These are phyloP conservation scores for Dalbergia cultrata DNA, from an alignment of 306 rosid genomes.

Conservation along the genomic window DNA sequence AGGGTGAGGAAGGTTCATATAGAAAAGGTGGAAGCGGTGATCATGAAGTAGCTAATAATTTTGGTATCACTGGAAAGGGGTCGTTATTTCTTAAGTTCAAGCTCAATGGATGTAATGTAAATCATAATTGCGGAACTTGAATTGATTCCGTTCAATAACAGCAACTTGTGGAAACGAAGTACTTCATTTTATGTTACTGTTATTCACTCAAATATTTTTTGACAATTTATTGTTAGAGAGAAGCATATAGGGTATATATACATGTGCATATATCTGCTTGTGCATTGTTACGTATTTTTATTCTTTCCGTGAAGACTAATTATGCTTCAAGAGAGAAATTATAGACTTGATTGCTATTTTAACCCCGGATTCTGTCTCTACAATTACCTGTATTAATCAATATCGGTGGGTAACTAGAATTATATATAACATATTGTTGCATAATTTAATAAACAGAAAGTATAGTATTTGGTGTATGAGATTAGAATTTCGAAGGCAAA, in stretches of 20 bases:
- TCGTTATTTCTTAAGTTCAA: conserved; percentile 48
- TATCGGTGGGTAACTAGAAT: neutral
- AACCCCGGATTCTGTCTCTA: neutral
- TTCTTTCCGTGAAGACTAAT: neutral
- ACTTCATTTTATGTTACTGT: neutral
- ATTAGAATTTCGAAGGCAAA: neutral
- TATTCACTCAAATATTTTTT: neutral
- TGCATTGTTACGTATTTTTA: neutral
- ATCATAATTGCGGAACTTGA: conserved; percentile 29
- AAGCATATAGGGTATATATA: neutral
- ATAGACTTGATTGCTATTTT: neutral
- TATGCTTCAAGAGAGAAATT: neutral
- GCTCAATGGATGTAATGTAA: conserved; percentile 39
- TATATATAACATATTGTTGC: neutral
- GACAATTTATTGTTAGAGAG: neutral
- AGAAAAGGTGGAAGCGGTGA: conserved; percentile 22
- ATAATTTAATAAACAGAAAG: neutral
- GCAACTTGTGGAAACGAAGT: neutral
- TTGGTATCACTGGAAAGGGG: conserved; percentile 32
- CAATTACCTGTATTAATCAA: neutral
- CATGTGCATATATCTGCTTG: neutral
- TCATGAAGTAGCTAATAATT: conserved; percentile 36
- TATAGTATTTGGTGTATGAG: neutral
- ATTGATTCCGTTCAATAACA: neutral
- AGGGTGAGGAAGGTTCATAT: conserved; percentile 41